These are phyloP conservation scores for Colletotrichum paranaense DNA, from an alignment of 2,329 filamentous ascomycete species.

Conservation along the genomic window DNA sequence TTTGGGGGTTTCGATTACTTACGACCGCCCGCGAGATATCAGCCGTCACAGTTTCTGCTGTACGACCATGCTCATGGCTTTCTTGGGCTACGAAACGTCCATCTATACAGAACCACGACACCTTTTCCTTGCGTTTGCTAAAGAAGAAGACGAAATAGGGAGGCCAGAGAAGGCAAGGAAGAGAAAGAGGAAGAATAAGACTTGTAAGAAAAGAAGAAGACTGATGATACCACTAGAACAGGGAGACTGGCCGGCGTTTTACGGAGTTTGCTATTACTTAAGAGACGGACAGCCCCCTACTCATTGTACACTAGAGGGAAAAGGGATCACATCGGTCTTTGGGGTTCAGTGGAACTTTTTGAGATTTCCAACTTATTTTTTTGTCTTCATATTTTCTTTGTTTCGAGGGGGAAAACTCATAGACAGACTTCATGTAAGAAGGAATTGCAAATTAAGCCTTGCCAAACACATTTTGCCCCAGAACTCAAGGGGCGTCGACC, in stretches of 20 bases:
- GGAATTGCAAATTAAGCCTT: neutral
- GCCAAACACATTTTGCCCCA: neutral
- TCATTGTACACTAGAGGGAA: slow-evolving; percentile 28
- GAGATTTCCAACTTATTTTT: neutral
- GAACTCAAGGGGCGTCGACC: too few species aligned
- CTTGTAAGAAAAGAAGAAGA: neutral
- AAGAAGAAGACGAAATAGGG: neutral
- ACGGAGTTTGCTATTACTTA: neutral
- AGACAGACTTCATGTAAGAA: neutral
- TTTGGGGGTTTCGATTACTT: neutral
- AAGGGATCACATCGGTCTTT: neutral
- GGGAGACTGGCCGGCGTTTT: slow-evolving; percentile 15
- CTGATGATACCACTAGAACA: slow-evolving; percentile 31
- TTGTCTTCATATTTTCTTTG: neutral
- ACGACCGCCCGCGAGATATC: neutral
- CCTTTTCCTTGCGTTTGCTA: neutral
- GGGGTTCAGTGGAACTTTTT: neutral
- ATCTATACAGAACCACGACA: neutral
- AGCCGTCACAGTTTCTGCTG: neutral
- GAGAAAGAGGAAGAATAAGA: neutral
- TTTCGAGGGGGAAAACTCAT: neutral
- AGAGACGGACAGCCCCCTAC: slow-evolving; percentile 7
- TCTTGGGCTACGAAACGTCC: neutral
- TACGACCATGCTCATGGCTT: too few species aligned
- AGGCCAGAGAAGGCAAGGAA: neutral